Percentiles rank a stretch among this genome's conserved stretches.
phyloP scores from a whole-genome alignment of 345 rosid genomes.

The Sonneratia alba region DNA sequence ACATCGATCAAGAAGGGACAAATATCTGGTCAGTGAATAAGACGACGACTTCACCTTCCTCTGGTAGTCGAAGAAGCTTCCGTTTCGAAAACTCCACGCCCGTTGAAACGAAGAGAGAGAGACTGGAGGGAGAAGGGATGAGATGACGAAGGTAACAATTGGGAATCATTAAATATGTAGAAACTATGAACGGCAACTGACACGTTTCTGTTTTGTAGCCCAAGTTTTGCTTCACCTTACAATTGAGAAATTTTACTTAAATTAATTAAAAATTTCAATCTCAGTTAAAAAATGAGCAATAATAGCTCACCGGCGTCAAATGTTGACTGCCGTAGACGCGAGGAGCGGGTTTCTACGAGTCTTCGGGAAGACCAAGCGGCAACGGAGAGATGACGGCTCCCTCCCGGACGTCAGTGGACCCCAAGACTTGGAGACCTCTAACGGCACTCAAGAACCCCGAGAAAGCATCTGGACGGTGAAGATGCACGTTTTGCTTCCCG shows the following conservation, averaged over 20 bases:
- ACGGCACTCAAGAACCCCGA: conserved; percentile 35
- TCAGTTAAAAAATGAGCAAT: too few relatives aligned
- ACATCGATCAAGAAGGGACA: not conserved
- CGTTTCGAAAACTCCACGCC: conserved; percentile 67
- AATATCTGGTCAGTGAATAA: not conserved
- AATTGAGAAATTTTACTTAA: too few relatives aligned
- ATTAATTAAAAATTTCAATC: too few relatives aligned
- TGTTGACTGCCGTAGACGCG: conserved; percentile 24
- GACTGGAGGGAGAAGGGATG: conserved; percentile 2
- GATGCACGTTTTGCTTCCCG: not conserved
- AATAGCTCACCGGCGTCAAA: too few relatives aligned
- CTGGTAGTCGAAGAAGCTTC: conserved; percentile 8
- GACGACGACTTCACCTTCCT: conserved; percentile 8
- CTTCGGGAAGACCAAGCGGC: conserved; percentile 4
- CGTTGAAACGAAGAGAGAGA: conserved; percentile 47
- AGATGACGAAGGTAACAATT: not conserved
- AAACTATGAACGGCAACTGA: conserved; percentile 1
- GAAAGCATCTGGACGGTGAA: conserved; percentile 3
- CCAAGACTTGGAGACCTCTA: conserved; percentile 42
- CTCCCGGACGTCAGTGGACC: conserved; percentile 9
- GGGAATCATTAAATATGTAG: not conserved
- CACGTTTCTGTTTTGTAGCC: not conserved
- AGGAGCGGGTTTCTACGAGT: not conserved
- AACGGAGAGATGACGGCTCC: conserved; percentile 30
- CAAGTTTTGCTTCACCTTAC: too few relatives aligned